Base-by-base conservation (phyloP, 352 stramenopile species). In the Globisporangium abappressorium region DNA sequence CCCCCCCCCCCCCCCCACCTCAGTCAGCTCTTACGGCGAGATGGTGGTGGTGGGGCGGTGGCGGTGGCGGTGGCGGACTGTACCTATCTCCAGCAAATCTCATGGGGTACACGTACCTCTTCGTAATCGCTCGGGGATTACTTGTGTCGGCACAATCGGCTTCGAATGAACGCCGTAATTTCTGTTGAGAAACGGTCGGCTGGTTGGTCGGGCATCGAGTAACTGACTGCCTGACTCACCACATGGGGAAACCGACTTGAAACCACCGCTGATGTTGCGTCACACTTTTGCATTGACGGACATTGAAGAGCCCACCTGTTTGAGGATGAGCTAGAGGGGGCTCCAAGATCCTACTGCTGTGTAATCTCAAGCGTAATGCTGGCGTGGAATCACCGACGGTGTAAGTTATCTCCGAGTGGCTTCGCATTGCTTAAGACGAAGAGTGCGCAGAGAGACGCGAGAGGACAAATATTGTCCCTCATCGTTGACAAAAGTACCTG, bases 161-260 rank as follows among this genome's bases (percentile, higher is more conserved):
- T 51, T 24, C 43, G 20, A 18, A 53, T n/a, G 41, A n/a, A 20
- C 6, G 18, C 6, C 6, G 22, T 51, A 18, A n/a, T 49, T 49
- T n/a, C 15, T n/a, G 41, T 8, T 49, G 41, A 20, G 41, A 49
- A 49, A 49, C 41, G 51, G 24, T 41, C 26, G 8, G 26, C 41
- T 8, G 28, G 28, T 41, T 28, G 54, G 28, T n/a, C 18, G 30
- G 30, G 26, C 9, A 6, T 24, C 8, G 36, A 58, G 24, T 5
- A 46, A 46, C 12, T 36, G 24, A 57, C 51, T 57, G 24, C 18
- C 22, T 56, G 22, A 56, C 49, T 56, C n/a, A 56, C 53, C 53
- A 38, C 53, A 41, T 41, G 22, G 24, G 26, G 28, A 30, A 36
- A 59, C 54, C 7, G 54, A 59, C 54, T 59, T 59, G 54, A 59